Conservation (phyloP, 805 yeast genomes). For the Scheffersomyces coipomensis region DNA sequence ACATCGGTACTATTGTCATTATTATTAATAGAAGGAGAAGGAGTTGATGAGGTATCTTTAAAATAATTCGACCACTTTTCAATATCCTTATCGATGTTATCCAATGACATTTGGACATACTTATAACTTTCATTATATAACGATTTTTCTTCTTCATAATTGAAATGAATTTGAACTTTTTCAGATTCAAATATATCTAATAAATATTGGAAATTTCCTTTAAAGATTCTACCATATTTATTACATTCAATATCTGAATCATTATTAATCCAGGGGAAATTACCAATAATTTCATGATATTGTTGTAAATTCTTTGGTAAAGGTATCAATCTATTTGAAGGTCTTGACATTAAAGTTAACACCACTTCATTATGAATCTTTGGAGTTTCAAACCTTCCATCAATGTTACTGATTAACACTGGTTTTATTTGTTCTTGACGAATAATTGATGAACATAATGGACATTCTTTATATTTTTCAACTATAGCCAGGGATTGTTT, state of each 20-base stretch:
- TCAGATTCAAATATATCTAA: constrained; percentile 59
- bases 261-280: constrained; percentile 55
- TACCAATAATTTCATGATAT: constrained; percentile 27
- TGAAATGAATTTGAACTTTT: constrained; percentile 47
- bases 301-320: constrained; percentile 38
- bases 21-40: background rate
- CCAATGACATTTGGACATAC: constrained; percentile 54
- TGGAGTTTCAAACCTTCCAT: constrained; percentile 59
- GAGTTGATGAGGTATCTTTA: constrained; percentile 10
- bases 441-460: constrained; percentile 64
- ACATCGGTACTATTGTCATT: constrained; percentile 5
- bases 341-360: constrained; percentile 60
- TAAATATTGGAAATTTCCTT: constrained; percentile 58
- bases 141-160: constrained; percentile 55
- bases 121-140: constrained; percentile 60
- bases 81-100: constrained; percentile 50
- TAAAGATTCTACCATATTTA: constrained; percentile 64
- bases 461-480: constrained; percentile 68
- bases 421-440: constrained; percentile 61
- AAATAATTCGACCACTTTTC: constrained; percentile 26
- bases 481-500: constrained; percentile 32
- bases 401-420: constrained; percentile 49
- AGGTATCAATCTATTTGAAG: constrained; percentile 47
- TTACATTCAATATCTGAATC: constrained; percentile 16
- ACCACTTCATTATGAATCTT: constrained; percentile 52